phyloP scores from a whole-genome alignment of 140 eudicot genomes.

The Ambrosia hybrid region DNA sequence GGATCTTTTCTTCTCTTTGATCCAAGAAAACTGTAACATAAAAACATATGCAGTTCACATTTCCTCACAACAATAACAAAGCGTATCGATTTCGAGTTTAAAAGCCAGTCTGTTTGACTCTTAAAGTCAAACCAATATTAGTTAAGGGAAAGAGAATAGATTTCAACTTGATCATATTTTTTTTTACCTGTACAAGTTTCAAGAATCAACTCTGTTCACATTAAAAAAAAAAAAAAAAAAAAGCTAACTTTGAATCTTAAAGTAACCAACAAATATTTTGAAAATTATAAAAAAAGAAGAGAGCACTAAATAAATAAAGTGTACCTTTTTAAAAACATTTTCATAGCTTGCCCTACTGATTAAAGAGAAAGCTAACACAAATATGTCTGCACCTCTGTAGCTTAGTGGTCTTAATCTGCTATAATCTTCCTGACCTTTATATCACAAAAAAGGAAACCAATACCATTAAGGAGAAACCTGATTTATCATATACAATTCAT shows the following conservation, averaged over 20 bases:
- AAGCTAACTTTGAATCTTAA: constrained; percentile 23
- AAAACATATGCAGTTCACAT: background rate
- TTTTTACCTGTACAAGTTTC: constrained; percentile 15
- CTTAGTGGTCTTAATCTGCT: constrained; percentile 95
- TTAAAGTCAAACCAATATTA: constrained; percentile 8
- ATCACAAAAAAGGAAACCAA: background rate
- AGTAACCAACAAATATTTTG: constrained; percentile 13
- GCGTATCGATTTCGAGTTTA: background rate
- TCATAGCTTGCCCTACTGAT: constrained; percentile 88
- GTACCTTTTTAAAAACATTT: constrained; percentile 91
- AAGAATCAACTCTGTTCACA: constrained; percentile 29
- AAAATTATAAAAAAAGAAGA: constrained; percentile 8
- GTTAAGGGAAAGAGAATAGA: background rate
- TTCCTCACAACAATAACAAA: background rate
- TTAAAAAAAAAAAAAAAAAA: constrained; percentile 3
- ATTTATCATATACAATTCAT: background rate
- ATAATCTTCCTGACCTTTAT: constrained; percentile 85
- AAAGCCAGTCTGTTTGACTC: constrained; percentile 4
- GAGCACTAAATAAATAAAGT: constrained; percentile 25
- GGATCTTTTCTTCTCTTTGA: background rate
- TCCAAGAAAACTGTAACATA: background rate
- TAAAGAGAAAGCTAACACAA: constrained; percentile 85
- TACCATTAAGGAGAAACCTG: background rate
- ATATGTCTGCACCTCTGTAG: constrained; percentile 89
- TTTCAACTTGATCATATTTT: constrained; percentile 24